Percentiles rank a stretch among this genome's conserved stretches.
phyloP scores from a whole-genome alignment of 805 yeast genomes.

The Pichia ethanolica region DNA sequence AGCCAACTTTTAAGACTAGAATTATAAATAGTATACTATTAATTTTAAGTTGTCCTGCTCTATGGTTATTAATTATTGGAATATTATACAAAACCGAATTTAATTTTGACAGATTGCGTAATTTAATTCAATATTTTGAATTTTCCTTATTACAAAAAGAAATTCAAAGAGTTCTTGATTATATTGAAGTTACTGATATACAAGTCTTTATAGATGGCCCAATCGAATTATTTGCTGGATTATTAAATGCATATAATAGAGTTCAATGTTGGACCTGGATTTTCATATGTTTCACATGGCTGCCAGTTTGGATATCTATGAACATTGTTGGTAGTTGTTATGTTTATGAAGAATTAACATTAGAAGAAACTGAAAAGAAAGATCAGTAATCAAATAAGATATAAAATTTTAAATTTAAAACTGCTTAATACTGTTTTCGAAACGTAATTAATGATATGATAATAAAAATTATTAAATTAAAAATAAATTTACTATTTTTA shows the following conservation, averaged over 20 bases:
- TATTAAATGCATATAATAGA: conserved; percentile 58
- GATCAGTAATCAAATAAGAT: neutral
- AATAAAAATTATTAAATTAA: too few species aligned
- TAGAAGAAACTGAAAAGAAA: conserved; percentile 10
- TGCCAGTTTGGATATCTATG: conserved; percentile 64
- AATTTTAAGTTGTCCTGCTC: conserved; percentile 26
- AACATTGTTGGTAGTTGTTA: conserved; percentile 20
- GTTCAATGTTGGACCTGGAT: conserved; percentile 85
- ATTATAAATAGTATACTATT: conserved; percentile 21
- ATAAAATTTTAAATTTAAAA: too few species aligned
- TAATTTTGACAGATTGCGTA: conserved; percentile 24
- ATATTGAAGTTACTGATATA: conserved; percentile 8
- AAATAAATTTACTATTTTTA: too few species aligned
- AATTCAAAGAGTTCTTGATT: conserved; percentile 13
- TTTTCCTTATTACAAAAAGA: conserved; percentile 14
- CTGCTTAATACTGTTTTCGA: too few species aligned
- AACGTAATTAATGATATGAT: too few species aligned
- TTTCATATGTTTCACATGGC: conserved; percentile 66
- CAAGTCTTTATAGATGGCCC: conserved; percentile 25
- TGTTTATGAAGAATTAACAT: conserved; percentile 12
- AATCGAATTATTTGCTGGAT: conserved; percentile 38
- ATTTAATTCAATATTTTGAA: conserved; percentile 25
- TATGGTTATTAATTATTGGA: conserved; percentile 24
- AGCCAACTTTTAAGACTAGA: neutral
- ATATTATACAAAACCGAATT: conserved; percentile 16